Percentiles rank a stretch among this genome's conserved stretches.
phyloP scores from a whole-genome alignment of 129 eudicot species.

The Saussurea involucrata region DNA sequence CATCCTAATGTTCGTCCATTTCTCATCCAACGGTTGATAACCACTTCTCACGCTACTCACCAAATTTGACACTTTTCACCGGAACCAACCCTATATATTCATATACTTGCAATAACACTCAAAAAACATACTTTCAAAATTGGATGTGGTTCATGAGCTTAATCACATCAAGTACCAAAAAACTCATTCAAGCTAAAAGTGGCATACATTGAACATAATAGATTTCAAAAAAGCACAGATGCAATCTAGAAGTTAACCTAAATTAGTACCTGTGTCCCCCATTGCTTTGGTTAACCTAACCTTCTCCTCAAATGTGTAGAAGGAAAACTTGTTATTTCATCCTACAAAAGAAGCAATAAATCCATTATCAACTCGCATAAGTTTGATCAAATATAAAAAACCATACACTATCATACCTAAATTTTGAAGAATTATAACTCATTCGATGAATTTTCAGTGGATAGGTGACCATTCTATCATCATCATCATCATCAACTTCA shows the following conservation, averaged over 20 bases:
- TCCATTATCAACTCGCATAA: background rate
- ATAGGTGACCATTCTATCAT: background rate
- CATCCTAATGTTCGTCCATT: no score
- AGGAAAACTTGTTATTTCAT: background rate
- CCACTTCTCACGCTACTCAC: no score
- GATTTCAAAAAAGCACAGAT: background rate
- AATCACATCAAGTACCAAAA: background rate
- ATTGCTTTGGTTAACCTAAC: background rate
- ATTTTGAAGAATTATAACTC: background rate
- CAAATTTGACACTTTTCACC: no score
- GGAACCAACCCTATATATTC: no score
- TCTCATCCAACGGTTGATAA: no score
- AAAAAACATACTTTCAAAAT: background rate
- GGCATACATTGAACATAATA: background rate
- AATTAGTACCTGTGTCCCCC: background rate
- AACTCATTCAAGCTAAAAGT: background rate
- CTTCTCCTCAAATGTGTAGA: background rate
- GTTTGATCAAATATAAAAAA: background rate
- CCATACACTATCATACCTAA: no score
- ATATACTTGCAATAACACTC: background rate
- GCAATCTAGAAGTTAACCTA: background rate
- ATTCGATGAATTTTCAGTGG: background rate
- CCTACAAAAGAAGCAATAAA: background rate
- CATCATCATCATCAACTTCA: background rate
- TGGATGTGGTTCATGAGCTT: background rate